phyloP scores from a whole-genome alignment of 805 yeast species.

The Blastobotrys robertii region DNA sequence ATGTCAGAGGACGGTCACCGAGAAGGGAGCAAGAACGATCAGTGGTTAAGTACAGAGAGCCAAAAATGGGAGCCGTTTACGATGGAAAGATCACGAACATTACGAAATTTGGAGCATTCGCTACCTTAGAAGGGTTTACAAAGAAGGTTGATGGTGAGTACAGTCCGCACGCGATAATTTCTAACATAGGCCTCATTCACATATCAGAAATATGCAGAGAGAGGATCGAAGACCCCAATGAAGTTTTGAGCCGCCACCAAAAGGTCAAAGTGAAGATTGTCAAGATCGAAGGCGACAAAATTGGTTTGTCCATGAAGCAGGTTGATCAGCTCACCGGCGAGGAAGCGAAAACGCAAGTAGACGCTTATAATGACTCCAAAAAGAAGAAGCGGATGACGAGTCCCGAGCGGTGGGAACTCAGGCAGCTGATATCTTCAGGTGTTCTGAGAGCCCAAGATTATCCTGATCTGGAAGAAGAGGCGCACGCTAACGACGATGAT shows the following conservation, averaged over 20 bases:
- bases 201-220: constrained; percentile 50
- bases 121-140: constrained; percentile 37
- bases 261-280: constrained; percentile 55
- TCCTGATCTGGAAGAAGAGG: constrained; percentile 47
- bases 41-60: constrained; percentile 21
- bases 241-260: constrained; percentile 46
- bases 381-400: constrained; percentile 50
- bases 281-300: constrained; percentile 33
- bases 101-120: constrained; percentile 71
- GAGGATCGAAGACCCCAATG: constrained; percentile 49
- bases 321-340: constrained; percentile 65
- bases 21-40: too few relatives aligned
- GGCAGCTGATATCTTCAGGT: constrained; percentile 75
- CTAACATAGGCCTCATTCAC: constrained; percentile 45
- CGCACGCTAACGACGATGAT: constrained; percentile 25
- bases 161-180: neutral
- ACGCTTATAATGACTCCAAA: neutral
- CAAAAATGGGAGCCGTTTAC: constrained; percentile 41
- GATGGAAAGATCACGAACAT: constrained; percentile 52
- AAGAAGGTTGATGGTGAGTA: constrained; percentile 37
- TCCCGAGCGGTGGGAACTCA: constrained; percentile 85
- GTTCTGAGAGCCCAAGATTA: constrained; percentile 57
- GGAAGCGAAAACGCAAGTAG: constrained; percentile 10
- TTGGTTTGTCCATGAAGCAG: constrained; percentile 58
- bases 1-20: constrained; percentile 10